Percentiles rank a stretch among this genome's conserved stretches.
These are phyloP conservation scores for Rhynchosporium agropyri DNA, from an alignment of 2,329 filamentous ascomycete genomes.

Conservation along the genomic window DNA sequence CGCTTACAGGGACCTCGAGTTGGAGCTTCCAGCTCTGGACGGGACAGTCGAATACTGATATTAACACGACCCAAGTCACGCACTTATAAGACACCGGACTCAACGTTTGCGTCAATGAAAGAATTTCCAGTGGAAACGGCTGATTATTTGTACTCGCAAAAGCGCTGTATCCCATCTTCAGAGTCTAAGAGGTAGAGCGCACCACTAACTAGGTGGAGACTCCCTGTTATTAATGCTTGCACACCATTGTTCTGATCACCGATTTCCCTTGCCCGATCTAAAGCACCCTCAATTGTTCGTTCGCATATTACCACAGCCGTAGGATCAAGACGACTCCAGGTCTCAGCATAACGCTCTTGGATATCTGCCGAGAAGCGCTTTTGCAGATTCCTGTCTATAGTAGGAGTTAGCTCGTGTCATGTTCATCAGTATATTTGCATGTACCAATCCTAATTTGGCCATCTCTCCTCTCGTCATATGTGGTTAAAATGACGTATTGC, in stretches of 20 bases:
- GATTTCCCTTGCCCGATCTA: constrained; percentile 50
- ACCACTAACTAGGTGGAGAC: constrained; percentile 61
- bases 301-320: constrained; percentile 43
- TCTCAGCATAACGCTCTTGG: constrained; percentile 25
- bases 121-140: no score
- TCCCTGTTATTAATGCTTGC: constrained; percentile 57
- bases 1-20: no score
- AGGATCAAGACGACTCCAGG: constrained; percentile 28
- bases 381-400: constrained; percentile 17
- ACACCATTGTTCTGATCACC: constrained; percentile 34
- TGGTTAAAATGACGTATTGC: constrained; percentile 31
- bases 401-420: neutral
- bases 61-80: no score
- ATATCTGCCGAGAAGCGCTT: constrained; percentile 15
- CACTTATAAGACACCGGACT: no score
- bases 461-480: constrained; percentile 20
- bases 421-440: neutral
- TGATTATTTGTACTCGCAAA: no score
- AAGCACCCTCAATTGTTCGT: constrained; percentile 57
- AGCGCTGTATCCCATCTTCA: neutral
- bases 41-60: no score
- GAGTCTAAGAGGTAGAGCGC: constrained; percentile 31
- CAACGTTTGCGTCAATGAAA: no score
- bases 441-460: constrained; percentile 19
- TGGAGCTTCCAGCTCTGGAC: no score